phyloP scores from a whole-genome alignment of 2,329 filamentous ascomycete species.

The Hyphodiscus sp. region DNA sequence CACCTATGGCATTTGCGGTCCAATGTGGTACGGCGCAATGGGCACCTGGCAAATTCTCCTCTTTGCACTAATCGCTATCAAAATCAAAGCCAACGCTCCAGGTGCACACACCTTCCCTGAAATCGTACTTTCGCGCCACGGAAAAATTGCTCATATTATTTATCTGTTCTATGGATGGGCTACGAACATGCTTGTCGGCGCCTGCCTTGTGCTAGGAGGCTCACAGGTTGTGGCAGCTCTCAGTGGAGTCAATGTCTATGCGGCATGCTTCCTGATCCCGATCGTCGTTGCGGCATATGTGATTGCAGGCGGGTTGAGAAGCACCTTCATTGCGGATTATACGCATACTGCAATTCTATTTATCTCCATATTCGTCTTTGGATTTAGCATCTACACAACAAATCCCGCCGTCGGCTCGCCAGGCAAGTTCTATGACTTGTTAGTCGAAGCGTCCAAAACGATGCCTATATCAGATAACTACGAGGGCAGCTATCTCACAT shows the following conservation, averaged over 20 bases:
- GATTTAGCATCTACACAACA: constrained; percentile 32
- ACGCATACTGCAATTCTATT: constrained; percentile 37
- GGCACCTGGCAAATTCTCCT: constrained; percentile 36
- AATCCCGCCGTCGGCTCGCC: constrained; percentile 29
- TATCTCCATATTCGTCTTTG: constrained; percentile 34
- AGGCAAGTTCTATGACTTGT: constrained; percentile 32
- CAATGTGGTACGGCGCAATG: constrained; percentile 38
- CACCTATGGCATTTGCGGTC: constrained; percentile 35
- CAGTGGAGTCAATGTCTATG: constrained; percentile 37
- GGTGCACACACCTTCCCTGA: constrained; percentile 38
- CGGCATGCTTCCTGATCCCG: constrained; percentile 35
- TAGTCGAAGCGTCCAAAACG: constrained; percentile 28
- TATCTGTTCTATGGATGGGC: constrained; percentile 36
- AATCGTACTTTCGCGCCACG: constrained; percentile 35
- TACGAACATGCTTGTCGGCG: constrained; percentile 37
- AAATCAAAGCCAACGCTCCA: constrained; percentile 36
- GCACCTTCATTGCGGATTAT: constrained; percentile 38
- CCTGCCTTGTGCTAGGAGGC: constrained; percentile 34
- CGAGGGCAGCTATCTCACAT: constrained; percentile 29
- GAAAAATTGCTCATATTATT: constrained; percentile 32
- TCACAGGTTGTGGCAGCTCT: constrained; percentile 34
- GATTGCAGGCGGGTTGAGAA: constrained; percentile 34
- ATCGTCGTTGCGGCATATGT: constrained; percentile 35
- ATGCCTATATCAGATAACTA: constrained; percentile 32
- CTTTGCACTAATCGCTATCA: constrained; percentile 36